These are phyloP conservation scores for Fragilaria crotonensis DNA, from an alignment of 108 stramenopile species.

Conservation along the genomic window DNA sequence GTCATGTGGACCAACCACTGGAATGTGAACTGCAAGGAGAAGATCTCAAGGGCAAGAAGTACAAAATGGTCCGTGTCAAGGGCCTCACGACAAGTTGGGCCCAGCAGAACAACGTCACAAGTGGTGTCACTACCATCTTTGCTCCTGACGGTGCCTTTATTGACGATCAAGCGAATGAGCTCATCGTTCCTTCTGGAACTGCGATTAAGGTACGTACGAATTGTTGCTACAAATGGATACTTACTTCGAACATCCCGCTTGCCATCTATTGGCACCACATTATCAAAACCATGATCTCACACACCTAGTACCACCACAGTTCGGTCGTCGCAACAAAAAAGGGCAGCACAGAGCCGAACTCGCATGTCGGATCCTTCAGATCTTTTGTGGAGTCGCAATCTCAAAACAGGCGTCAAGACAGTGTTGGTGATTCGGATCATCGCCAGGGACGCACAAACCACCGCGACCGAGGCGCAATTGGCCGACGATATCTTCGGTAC, in stretches of 20 bases:
- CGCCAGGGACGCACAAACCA: constrained; percentile 6
- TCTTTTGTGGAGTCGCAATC: not conserved
- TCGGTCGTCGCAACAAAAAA: not conserved
- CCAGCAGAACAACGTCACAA: not conserved
- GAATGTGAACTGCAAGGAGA: too few species aligned
- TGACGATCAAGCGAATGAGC: not conserved
- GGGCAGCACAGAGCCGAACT: not conserved
- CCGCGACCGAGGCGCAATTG: constrained; percentile 5
- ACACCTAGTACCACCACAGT: not conserved
- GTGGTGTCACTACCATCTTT: not conserved
- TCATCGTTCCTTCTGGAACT: not conserved
- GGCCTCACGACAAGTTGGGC: not conserved
- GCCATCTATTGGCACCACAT: too few species aligned
- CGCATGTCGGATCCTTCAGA: not conserved
- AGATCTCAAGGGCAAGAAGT: too few species aligned
- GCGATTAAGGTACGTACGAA: not conserved
- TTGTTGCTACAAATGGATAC: too few species aligned
- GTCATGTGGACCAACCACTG: too few species aligned
- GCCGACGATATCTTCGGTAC: constrained; percentile 16
- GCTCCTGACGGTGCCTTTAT: not conserved
- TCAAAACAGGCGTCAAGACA: not conserved
- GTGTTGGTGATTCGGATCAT: constrained; percentile 17
- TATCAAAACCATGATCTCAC: not conserved
- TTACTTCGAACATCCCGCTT: too few species aligned
- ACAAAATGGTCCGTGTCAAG: not conserved